phyloP scores from a whole-genome alignment of 495 filamentous ascomycete genomes.

The Aspergillus campestris region DNA sequence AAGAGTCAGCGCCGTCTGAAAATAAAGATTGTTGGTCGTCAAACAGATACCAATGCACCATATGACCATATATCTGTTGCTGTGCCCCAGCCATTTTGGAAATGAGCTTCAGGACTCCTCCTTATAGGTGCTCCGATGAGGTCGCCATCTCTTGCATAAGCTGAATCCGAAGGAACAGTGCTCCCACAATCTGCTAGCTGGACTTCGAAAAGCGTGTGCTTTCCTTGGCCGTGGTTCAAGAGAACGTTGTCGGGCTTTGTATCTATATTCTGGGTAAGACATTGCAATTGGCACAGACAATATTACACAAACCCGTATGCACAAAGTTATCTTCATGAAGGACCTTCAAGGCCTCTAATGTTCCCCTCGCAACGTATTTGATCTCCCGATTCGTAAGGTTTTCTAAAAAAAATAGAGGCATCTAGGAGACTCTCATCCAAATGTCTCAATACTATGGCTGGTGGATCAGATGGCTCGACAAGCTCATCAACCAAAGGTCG shows the following conservation, averaged over 20 bases:
- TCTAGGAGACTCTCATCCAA: conserved; percentile 30
- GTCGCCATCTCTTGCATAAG: conserved; percentile 26
- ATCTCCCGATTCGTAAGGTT: conserved; percentile 30
- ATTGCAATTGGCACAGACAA: background rate
- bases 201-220: conserved; percentile 26
- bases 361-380: conserved; percentile 29
- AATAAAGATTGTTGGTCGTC: background rate
- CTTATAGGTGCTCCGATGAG: conserved; percentile 26
- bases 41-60: conserved; percentile 18
- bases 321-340: conserved; percentile 33
- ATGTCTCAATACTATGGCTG: conserved; percentile 32
- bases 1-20: conserved; percentile 3
- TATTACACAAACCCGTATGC: conserved; percentile 25
- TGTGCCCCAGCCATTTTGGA: conserved; percentile 22
- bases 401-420: conserved; percentile 23
- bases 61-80: conserved; percentile 37
- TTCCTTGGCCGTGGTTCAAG: conserved; percentile 22
- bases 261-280: conserved; percentile 15
- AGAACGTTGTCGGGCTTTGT: conserved; percentile 35
- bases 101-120: conserved; percentile 26
- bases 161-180: conserved; percentile 20
- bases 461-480: conserved; percentile 26
- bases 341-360: conserved; percentile 28
- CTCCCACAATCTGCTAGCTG: conserved; percentile 30
- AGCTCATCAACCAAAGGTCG: conserved; percentile 34